phyloP scores from a whole-genome alignment of 768 basidiomycete genomes.

The Naganishia kalamii region DNA sequence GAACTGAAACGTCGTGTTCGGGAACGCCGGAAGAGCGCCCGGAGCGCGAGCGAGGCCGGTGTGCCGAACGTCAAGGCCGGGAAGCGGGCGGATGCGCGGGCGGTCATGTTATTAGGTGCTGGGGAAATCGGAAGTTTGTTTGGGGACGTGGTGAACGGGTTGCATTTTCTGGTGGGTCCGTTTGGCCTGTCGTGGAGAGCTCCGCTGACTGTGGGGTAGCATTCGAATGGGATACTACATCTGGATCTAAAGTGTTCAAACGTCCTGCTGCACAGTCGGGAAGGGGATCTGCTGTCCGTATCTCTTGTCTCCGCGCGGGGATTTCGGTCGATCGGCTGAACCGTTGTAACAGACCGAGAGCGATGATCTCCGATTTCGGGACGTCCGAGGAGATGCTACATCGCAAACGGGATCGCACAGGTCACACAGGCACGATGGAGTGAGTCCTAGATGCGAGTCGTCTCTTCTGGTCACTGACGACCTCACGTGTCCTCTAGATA shows the following conservation, averaged over 20 bases:
- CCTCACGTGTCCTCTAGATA: slow-evolving; percentile 24
- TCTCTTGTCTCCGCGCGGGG: neutral
- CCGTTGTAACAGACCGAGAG: slow-evolving; percentile 62
- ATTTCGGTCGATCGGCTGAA: neutral
- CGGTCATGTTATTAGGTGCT: slow-evolving; percentile 75
- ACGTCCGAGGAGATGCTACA: slow-evolving; percentile 86
- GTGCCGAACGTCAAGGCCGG: neutral
- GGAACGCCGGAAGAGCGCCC: slow-evolving; percentile 30
- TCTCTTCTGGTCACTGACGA: neutral
- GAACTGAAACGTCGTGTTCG: slow-evolving; percentile 35
- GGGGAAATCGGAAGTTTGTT: slow-evolving; percentile 78
- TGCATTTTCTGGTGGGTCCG: slow-evolving; percentile 69
- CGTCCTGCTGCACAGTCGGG: slow-evolving; percentile 85
- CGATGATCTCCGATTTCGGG: slow-evolving; percentile 93
- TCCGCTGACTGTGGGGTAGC: slow-evolving; percentile 26
- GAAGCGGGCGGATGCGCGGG: slow-evolving; percentile 41
- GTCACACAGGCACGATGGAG: slow-evolving; percentile 95
- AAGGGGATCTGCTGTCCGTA: slow-evolving; percentile 68
- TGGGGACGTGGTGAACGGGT: slow-evolving; percentile 74
- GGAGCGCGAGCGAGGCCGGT: slow-evolving; percentile 2
- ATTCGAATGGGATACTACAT: slow-evolving; percentile 64
- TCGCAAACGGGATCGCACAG: slow-evolving; percentile 62
- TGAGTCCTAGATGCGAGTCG: slow-evolving; percentile 52
- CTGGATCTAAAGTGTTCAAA: slow-evolving; percentile 92
- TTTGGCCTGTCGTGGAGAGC: neutral